These are phyloP conservation scores for Calonectria fujianensis DNA, from an alignment of 2,329 filamentous ascomycete species.

Conservation along the genomic window DNA sequence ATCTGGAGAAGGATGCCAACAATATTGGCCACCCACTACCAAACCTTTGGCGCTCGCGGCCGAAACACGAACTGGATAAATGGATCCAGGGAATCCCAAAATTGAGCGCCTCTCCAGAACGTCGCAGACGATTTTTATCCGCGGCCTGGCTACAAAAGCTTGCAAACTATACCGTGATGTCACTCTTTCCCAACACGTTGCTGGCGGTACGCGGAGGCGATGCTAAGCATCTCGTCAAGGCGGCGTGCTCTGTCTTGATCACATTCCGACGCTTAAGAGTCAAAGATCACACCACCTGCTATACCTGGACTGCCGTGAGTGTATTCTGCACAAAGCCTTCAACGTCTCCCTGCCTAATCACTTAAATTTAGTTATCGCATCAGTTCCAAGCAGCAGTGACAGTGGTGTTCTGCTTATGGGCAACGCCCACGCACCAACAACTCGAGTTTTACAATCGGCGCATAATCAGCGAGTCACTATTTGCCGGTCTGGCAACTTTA, in stretches of 20 bases:
- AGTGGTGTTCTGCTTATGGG: slow-evolving; percentile 12
- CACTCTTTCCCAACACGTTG: background rate
- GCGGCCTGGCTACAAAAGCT: slow-evolving; percentile 7
- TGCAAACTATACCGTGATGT: slow-evolving; percentile 11
- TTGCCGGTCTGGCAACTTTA: slow-evolving; percentile 5
- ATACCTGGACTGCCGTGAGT: slow-evolving; percentile 15
- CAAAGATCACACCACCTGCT: slow-evolving; percentile 18
- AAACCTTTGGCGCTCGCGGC: slow-evolving; percentile 12
- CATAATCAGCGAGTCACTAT: background rate
- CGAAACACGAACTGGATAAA: slow-evolving; percentile 1
- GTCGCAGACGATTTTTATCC: slow-evolving; percentile 8
- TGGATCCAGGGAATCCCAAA: slow-evolving; percentile 7
- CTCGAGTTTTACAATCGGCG: slow-evolving; percentile 17
- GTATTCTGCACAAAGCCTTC: background rate
- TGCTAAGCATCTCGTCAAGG: background rate
- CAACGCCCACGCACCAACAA: slow-evolving; percentile 5
- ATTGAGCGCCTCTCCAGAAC: slow-evolving; percentile 5
- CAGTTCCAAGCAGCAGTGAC: slow-evolving; percentile 21
- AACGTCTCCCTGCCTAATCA: background rate
- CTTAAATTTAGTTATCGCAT: background rate
- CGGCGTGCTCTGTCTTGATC: slow-evolving; percentile 17
- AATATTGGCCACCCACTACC: background rate
- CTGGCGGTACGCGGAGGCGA: slow-evolving; percentile 11
- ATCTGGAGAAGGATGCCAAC: background rate
- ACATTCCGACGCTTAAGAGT: slow-evolving; percentile 11